Evolutionary conservation across 345 rosid genomes (phyloP), one percentile per base, ranked within the genome.

Genomic region (Gossypium herbaceum): DNA sequence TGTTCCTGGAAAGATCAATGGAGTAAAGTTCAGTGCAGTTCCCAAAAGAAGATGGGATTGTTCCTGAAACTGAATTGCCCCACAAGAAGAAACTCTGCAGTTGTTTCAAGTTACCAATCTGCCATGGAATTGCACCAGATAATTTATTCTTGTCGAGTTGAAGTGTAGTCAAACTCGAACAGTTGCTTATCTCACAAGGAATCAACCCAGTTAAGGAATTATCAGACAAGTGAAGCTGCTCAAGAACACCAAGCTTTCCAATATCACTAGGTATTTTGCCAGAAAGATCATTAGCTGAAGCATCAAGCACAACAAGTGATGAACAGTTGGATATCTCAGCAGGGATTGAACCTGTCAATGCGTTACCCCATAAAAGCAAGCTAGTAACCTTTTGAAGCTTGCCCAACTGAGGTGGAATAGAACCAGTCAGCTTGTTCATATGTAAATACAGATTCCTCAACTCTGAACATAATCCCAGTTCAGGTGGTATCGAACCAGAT

Each of bases 141-240:
- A 94, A 74, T 69, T 87, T 89, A 81, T 94, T 94, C 82, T 94
- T 94, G 75, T 92, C 98, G 27, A 94, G 93, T 93, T 91, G 98
- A 77, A 94, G 85, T 55, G 96, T 87, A 71, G 91, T 91, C 67
- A 94, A 83, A 79, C 92, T 92, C 5, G 93, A 85, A 74, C 98
- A 94, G 76, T 94, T 94, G 81, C 98, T 85, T 75, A 94, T 17
- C 82, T 88, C 87, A 88, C 85, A 82, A 19, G 98, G 98, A 79
- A 94, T 92, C 65, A 71, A 78, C 65, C 97, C 96, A 0, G 81
- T 86, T 9, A 94, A 78, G 17, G 80, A 78, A 75, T 94, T 94
- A 87, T 94, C 98, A 15, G 98, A 94, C 86, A 94, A 79, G 74
- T 94, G 97, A 77, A 94, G 98, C 84, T 94, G 98, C 83, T 94